Percentiles rank a stretch among this genome's conserved stretches.
Conservation (phyloP, 2,329 filamentous ascomycete species). For the Fusarium sp. region DNA sequence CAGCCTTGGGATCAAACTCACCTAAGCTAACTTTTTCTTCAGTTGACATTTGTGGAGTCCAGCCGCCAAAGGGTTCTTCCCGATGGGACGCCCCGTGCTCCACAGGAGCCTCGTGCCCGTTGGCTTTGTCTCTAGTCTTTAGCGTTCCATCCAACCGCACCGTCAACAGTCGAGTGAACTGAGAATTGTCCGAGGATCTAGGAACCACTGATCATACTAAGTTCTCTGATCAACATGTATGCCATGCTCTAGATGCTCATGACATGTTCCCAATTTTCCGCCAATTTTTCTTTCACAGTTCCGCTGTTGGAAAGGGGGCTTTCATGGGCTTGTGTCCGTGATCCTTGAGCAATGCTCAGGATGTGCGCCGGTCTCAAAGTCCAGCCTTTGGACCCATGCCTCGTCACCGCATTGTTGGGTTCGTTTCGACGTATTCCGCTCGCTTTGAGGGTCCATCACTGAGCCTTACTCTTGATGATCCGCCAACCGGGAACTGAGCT, state of each 20-base stretch:
- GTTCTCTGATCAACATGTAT: constrained; percentile 30
- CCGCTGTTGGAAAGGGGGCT: constrained; percentile 18
- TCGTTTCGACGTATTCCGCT: constrained; percentile 37
- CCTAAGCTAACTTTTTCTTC: constrained; percentile 25
- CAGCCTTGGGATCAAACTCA: constrained; percentile 25
- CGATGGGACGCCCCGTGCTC: constrained; percentile 48
- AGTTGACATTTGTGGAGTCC: constrained; percentile 46
- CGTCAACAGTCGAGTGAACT: constrained; percentile 27
- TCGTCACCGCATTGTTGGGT: constrained; percentile 30
- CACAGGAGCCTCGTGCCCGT: constrained; percentile 40
- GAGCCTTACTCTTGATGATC: constrained; percentile 30
- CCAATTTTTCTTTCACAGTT: constrained; percentile 10
- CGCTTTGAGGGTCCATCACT: constrained; percentile 20
- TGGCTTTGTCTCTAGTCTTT: constrained; percentile 36
- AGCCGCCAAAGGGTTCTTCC: constrained; percentile 48
- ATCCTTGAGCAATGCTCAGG: constrained; percentile 15
- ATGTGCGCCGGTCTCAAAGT: neutral
- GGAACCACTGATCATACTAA: constrained; percentile 23
- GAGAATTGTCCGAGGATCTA: constrained; percentile 12
- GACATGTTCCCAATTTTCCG: constrained; percentile 9
- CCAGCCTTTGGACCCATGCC: constrained; percentile 15
- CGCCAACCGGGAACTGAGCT: constrained; percentile 34
- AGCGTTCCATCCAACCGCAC: constrained; percentile 34
- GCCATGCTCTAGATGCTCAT: constrained; percentile 18
- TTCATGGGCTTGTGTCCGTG: neutral